Conservation (phyloP, 345 rosid genomes). For the Brassica rapa region DNA sequence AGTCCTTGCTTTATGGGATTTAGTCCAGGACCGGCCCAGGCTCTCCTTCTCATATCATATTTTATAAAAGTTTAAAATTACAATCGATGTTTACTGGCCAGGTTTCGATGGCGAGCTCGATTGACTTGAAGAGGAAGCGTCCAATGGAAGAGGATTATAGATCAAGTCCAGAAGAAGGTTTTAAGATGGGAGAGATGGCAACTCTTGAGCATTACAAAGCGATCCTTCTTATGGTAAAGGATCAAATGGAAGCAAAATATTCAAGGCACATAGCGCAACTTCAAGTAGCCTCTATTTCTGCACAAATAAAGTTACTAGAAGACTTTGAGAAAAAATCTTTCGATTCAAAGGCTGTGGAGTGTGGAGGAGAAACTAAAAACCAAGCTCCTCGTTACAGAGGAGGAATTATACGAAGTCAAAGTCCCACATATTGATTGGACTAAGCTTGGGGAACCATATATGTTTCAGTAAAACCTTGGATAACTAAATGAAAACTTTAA, state of each 20-base stretch:
- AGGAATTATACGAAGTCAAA: too few species aligned
- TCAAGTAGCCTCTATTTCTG: background rate
- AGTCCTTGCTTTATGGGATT: too few species aligned
- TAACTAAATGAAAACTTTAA: too few species aligned
- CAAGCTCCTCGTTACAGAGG: background rate
- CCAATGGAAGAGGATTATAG: background rate
- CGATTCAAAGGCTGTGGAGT: background rate
- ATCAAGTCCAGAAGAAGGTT: background rate
- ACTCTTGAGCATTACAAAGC: background rate
- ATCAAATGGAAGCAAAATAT: background rate
- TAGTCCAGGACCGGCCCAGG: too few species aligned
- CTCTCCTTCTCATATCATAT: too few species aligned
- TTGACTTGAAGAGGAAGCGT: background rate
- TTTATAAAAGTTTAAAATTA: too few species aligned
- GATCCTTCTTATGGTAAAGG: background rate
- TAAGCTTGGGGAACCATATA: background rate
- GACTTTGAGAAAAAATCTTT: background rate
- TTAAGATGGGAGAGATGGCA: background rate
- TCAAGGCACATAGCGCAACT: background rate
- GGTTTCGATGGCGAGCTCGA: background rate
- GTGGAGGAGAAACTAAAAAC: background rate
- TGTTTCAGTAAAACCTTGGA: background rate
- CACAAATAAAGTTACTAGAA: background rate
- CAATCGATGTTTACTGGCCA: background rate
- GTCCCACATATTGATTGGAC: background rate